These are phyloP conservation scores for Crepidotus variabilis DNA, from an alignment of 768 basidiomycete species.

Conservation along the genomic window DNA sequence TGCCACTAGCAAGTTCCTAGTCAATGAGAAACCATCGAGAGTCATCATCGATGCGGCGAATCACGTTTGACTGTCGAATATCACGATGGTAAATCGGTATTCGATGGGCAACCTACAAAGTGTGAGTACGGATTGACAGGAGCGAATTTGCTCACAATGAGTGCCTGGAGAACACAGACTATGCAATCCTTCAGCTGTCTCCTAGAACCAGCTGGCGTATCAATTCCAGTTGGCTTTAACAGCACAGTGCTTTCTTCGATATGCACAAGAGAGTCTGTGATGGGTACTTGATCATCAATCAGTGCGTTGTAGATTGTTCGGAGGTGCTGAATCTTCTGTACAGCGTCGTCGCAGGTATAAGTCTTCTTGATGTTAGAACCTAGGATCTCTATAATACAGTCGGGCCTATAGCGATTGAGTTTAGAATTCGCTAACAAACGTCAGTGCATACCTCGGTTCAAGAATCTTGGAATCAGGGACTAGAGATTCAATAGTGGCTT, in stretches of 20 bases:
- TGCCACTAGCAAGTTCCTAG: conserved; percentile 21
- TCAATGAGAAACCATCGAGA: conserved; percentile 26
- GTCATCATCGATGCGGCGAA: conserved; percentile 13
- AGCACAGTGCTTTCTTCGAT: not conserved
- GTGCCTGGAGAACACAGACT: conserved; percentile 15
- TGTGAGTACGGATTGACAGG: conserved; percentile 5
- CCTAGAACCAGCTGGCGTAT: conserved; percentile 4
- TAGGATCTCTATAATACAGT: conserved; percentile 9
- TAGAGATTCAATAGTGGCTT: conserved; percentile 5
- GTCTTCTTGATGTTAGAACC: conserved; percentile 11
- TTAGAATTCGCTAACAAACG: not conserved
- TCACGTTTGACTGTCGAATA: conserved; percentile 20
- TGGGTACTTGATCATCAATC: conserved; percentile 10
- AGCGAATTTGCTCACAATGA: conserved; percentile 9
- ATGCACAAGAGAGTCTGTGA: conserved; percentile 6
- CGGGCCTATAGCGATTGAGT: conserved; percentile 6
- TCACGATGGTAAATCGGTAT: conserved; percentile 18
- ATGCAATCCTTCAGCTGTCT: conserved; percentile 10
- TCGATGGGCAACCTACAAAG: conserved; percentile 11
- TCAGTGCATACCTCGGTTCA: conserved; percentile 4
- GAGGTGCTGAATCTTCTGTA: conserved; percentile 7
- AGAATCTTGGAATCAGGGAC: conserved; percentile 7
- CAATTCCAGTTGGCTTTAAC: conserved; percentile 14
- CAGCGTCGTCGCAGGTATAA: conserved; percentile 6
- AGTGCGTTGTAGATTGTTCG: conserved; percentile 13